Conservation (phyloP, 2,329 filamentous ascomycete species). For the Fusarium fracticaudum region DNA sequence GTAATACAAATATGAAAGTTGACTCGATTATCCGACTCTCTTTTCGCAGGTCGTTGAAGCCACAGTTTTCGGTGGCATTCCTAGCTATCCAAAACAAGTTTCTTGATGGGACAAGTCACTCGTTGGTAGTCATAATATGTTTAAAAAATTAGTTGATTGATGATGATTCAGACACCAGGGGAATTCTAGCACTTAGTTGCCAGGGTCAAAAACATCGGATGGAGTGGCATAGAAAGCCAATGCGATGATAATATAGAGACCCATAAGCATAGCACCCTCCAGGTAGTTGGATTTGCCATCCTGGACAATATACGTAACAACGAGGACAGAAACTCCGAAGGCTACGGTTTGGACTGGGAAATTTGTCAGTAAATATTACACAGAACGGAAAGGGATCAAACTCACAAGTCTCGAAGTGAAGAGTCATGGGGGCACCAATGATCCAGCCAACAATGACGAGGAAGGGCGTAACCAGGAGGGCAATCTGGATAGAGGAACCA, state of each 20-base stretch:
- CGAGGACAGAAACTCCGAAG: slow-evolving; percentile 78
- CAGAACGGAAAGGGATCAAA: neutral
- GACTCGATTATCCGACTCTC: slow-evolving; percentile 16
- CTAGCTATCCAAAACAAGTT: neutral
- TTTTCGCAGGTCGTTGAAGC: neutral
- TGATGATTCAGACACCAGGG: neutral
- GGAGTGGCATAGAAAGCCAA: slow-evolving; percentile 68
- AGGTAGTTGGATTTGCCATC: slow-evolving; percentile 88
- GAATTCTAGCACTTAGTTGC: slow-evolving; percentile 4
- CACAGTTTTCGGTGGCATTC: neutral
- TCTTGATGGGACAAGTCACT: neutral
- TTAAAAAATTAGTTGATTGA: neutral
- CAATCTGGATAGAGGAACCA: slow-evolving; percentile 84
- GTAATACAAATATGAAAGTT: slow-evolving; percentile 39
- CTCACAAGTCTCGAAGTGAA: slow-evolving; percentile 76
- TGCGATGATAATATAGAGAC: slow-evolving; percentile 68
- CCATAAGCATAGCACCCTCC: slow-evolving; percentile 75
- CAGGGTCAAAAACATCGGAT: slow-evolving; percentile 55
- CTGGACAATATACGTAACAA: slow-evolving; percentile 80
- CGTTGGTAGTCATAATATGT: neutral
- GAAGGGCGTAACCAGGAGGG: slow-evolving; percentile 81
- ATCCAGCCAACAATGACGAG: slow-evolving; percentile 85
- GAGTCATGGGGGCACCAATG: slow-evolving; percentile 75
- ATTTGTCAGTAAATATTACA: slow-evolving; percentile 19
- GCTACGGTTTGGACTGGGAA: slow-evolving; percentile 74